Conservation (phyloP, 352 stramenopile species). For the Pythium aquatile region DNA sequence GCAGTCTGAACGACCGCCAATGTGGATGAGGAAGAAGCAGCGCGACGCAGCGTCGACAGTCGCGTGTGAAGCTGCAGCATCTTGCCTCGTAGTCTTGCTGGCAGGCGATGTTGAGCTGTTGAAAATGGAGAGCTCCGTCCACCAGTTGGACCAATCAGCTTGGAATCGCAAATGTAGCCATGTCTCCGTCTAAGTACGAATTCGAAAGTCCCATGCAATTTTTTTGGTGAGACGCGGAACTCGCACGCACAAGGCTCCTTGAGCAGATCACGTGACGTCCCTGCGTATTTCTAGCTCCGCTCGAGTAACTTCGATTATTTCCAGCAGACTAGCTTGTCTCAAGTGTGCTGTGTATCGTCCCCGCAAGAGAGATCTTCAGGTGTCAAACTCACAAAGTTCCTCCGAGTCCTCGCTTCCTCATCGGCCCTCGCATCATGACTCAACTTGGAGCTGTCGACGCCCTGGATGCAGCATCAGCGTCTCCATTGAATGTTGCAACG, state of each 20-base stretch:
- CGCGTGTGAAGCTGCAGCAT: slow-evolving; percentile 1
- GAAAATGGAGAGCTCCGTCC: slow-evolving; percentile 2
- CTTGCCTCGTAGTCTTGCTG: background rate
- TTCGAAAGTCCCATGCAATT: background rate
- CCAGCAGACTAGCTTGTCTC: too few relatives aligned
- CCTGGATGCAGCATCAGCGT: background rate
- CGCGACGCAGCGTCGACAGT: background rate
- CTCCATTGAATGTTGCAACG: background rate
- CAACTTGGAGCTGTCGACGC: too few relatives aligned
- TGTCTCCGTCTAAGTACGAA: background rate
- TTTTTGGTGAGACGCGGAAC: background rate
- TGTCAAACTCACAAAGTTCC: background rate
- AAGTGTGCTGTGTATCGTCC: too few relatives aligned
- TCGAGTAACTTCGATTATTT: too few relatives aligned
- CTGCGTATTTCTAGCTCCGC: background rate
- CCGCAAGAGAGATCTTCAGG: background rate
- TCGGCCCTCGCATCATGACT: too few relatives aligned
- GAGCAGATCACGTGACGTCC: background rate
- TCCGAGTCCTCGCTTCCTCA: too few relatives aligned
- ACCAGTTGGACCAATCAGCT: slow-evolving; percentile 6
- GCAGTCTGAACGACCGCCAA: background rate
- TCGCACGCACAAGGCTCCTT: background rate
- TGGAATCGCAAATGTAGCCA: background rate
- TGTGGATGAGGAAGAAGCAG: background rate
- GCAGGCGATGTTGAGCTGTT: background rate